These are phyloP conservation scores for Gracilariopsis chorda DNA, from an alignment of 23 red algal genomes.

Conservation along the genomic window DNA sequence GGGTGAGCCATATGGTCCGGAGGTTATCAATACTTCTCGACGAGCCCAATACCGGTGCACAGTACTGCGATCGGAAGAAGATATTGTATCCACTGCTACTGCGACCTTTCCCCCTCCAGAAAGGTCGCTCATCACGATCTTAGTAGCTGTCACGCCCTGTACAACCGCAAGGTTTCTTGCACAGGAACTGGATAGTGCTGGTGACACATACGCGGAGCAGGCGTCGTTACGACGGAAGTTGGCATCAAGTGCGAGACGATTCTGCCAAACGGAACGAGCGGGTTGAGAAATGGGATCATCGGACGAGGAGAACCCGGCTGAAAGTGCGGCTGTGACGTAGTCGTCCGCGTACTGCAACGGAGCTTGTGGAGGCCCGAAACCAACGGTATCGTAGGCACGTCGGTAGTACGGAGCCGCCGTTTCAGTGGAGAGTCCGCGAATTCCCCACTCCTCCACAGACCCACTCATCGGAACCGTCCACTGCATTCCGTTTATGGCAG, in stretches of 20 bases:
- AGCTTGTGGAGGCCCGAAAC: background rate
- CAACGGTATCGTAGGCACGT: constrained; percentile 3
- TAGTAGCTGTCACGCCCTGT: constrained; percentile 21
- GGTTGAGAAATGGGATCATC: background rate
- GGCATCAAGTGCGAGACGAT: background rate
- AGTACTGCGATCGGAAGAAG: background rate
- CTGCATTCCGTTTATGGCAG: constrained; percentile 61
- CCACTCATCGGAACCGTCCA: constrained; percentile 24
- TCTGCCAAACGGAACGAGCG: background rate
- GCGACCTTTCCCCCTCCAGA: background rate
- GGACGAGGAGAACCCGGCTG: constrained; percentile 1
- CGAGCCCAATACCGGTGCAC: background rate
- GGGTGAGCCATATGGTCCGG: constrained; percentile 70
- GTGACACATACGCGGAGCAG: constrained; percentile 38
- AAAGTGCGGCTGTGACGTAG: constrained; percentile 9
- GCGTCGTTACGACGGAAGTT: constrained; percentile 46
- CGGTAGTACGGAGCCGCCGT: background rate
- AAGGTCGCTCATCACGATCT: background rate
- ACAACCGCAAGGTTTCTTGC: constrained; percentile 15
- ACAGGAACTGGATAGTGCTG: background rate
- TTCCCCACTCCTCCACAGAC: constrained; percentile 15
- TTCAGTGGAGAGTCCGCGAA: constrained; percentile 9
- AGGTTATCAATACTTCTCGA: constrained; percentile 40
- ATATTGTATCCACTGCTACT: constrained; percentile 3
- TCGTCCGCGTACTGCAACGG: constrained; percentile 25